These are phyloP conservation scores for Podaxis rugospora DNA, from an alignment of 768 basidiomycete species.

Conservation along the genomic window DNA sequence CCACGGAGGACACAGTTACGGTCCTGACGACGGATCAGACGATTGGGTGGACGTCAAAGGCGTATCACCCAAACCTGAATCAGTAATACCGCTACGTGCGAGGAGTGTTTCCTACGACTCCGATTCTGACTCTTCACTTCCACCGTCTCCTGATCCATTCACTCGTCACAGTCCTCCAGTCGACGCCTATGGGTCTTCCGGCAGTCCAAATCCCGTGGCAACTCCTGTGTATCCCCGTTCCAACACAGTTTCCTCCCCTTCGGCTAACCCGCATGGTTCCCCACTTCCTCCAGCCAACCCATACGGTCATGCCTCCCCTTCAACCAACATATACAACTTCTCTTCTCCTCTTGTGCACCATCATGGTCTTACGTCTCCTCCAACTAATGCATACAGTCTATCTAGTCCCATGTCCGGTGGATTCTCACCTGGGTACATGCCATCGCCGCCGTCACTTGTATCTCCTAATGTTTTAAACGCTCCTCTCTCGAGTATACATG, in stretches of 20 bases:
- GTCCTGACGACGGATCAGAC: constrained; percentile 16
- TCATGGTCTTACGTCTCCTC: neutral
- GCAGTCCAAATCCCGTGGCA: too few species aligned
- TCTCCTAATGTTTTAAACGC: neutral
- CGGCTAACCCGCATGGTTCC: neutral
- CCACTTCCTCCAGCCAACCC: neutral
- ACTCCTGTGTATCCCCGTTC: too few species aligned
- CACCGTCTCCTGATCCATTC: neutral
- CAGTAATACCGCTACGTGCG: neutral
- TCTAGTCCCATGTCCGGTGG: neutral
- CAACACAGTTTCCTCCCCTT: neutral
- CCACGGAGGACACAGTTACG: neutral
- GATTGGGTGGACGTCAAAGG: constrained; percentile 27
- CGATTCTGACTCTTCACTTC: neutral
- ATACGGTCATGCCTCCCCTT: neutral
- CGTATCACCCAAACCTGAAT: neutral
- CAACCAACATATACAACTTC: neutral
- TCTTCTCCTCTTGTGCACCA: neutral
- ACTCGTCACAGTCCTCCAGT: neutral
- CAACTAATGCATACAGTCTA: neutral
- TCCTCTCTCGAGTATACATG: neutral
- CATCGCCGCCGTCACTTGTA: neutral
- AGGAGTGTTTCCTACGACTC: neutral
- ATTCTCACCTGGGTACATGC: neutral
- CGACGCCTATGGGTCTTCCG: too few species aligned